These are phyloP conservation scores for Rhizoclosmatium globosum DNA, from an alignment of 192 early-diverging fungal genomes.

Conservation along the genomic window DNA sequence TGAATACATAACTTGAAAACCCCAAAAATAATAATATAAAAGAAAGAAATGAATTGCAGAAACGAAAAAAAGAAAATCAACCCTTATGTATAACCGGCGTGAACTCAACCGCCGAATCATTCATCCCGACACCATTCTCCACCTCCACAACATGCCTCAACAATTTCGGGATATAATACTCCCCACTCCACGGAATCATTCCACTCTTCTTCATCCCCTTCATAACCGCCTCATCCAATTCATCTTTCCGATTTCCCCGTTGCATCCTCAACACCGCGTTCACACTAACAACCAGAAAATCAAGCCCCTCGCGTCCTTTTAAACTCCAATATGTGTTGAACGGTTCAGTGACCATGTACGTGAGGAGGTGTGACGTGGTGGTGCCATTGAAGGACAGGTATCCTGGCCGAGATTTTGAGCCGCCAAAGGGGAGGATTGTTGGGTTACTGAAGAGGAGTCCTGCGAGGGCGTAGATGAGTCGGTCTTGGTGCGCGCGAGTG, in stretches of 20 bases:
- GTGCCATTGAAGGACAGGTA: slow-evolving; percentile 3
- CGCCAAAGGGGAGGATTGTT: not conserved
- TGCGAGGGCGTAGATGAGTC: not conserved
- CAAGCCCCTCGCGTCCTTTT: not conserved
- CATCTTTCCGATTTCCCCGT: not conserved
- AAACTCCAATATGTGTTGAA: slow-evolving; percentile 3
- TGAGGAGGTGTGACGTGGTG: not conserved
- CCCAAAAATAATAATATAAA: no score
- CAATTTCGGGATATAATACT: not conserved
- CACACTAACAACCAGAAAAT: not conserved
- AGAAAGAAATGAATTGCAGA: no score
- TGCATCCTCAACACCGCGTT: not conserved
- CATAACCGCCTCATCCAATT: slow-evolving; percentile 15
- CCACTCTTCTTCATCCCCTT: slow-evolving; percentile 12
- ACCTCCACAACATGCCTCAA: not conserved
- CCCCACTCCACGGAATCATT: not conserved
- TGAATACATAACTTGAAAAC: no score
- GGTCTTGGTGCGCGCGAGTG: not conserved
- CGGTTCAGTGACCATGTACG: not conserved
- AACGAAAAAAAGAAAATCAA: no score
- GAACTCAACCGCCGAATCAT: no score
- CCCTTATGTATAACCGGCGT: no score
- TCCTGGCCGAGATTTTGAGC: not conserved
- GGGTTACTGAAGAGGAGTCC: not conserved
- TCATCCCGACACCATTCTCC: no score